Conservation (phyloP, 2,329 filamentous ascomycete genomes). For the Cryphonectria nitschkei region DNA sequence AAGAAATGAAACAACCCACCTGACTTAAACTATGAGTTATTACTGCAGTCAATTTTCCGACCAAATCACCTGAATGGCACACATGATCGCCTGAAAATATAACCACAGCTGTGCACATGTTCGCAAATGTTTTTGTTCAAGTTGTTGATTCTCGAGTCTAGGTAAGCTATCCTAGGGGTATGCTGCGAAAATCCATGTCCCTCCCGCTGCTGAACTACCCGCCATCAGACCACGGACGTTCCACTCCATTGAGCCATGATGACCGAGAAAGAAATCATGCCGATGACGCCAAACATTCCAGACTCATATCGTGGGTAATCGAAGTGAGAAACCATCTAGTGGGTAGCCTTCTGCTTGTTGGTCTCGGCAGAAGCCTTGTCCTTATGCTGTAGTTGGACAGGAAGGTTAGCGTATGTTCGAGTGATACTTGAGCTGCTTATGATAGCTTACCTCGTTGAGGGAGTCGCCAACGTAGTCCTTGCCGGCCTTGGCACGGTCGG, state of each 20-base stretch:
- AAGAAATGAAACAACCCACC: too few relatives aligned
- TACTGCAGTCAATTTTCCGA: background rate
- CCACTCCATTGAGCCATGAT: constrained; percentile 5
- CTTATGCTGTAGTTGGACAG: constrained; percentile 21
- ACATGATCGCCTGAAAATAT: too few relatives aligned
- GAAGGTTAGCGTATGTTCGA: background rate
- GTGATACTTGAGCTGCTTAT: background rate
- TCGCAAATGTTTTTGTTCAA: background rate
- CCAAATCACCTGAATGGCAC: background rate
- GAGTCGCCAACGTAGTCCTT: constrained; percentile 19
- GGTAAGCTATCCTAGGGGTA: constrained; percentile 38
- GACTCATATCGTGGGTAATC: constrained; percentile 17
- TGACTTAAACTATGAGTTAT: too few relatives aligned
- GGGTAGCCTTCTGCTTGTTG: constrained; percentile 44
- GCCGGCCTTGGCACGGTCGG: constrained; percentile 44
- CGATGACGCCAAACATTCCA: constrained; percentile 19
- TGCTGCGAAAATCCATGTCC: constrained; percentile 31
- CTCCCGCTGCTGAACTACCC: background rate
- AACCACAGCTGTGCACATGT: too few relatives aligned
- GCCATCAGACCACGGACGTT: background rate
- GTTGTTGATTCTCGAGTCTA: constrained; percentile 34
- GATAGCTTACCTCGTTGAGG: constrained; percentile 30
- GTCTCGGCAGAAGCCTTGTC: constrained; percentile 44
- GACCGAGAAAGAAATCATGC: constrained; percentile 12
- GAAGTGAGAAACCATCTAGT: constrained; percentile 36